A percentile compares a stretch with the other conserved stretches of the same genome.
Conservation (phyloP, 352 stramenopile genomes). For the Halophytophthora polymorphica region DNA sequence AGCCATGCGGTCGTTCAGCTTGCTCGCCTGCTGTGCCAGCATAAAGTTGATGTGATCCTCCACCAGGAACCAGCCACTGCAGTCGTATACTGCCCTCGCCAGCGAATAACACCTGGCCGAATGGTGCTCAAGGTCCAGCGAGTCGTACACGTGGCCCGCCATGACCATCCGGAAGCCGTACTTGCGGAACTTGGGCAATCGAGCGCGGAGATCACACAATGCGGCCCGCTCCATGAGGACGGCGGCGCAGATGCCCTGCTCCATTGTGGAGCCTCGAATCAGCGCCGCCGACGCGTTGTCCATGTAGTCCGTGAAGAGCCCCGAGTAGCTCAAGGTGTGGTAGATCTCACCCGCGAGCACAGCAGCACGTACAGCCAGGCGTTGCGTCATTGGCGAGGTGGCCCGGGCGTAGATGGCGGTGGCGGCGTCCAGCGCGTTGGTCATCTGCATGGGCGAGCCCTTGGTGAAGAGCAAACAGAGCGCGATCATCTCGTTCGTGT, state of each 20-base stretch:
- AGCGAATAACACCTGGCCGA: constrained; percentile 81
- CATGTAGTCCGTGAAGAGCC: constrained; percentile 86
- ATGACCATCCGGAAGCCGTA: constrained; percentile 90
- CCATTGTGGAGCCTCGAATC: constrained; percentile 82
- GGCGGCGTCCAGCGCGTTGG: constrained; percentile 72
- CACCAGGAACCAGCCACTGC: constrained; percentile 79
- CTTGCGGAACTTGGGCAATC: constrained; percentile 79
- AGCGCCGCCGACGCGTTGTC: constrained; percentile 77
- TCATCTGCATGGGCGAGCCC: constrained; percentile 80
- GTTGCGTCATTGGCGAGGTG: constrained; percentile 37
- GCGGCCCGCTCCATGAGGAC: constrained; percentile 78
- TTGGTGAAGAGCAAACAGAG: constrained; percentile 77
- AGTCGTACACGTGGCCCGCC: constrained; percentile 82
- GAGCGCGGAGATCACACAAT: constrained; percentile 70
- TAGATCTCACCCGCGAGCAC: constrained; percentile 85
- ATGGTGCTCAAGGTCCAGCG: constrained; percentile 64
- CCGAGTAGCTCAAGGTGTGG: constrained; percentile 62
- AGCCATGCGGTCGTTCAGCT: constrained; percentile 69
- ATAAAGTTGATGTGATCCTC: constrained; percentile 90
- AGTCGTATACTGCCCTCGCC: constrained; percentile 76
- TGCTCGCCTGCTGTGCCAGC: constrained; percentile 77
- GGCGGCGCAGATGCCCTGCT: constrained; percentile 82
- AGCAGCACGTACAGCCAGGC: constrained; percentile 58
- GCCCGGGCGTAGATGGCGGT: constrained; percentile 66
- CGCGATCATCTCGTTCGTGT: constrained; percentile 89